A percentile compares a stretch with the other conserved stretches of the same genome.
These are phyloP conservation scores for Stenogyne calaminthoides DNA, from an alignment of 305 asterid genomes.

Conservation along the genomic window DNA sequence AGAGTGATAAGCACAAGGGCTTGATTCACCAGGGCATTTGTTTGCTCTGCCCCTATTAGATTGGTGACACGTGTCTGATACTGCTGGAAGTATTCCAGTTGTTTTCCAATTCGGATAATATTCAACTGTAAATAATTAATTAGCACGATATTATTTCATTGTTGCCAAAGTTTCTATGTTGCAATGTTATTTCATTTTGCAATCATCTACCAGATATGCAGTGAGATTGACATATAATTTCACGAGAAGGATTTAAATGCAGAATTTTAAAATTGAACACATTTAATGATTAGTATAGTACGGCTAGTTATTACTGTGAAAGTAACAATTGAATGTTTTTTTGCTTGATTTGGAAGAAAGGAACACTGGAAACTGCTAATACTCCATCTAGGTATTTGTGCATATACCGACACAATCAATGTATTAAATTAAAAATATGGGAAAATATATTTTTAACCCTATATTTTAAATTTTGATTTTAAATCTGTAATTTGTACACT, in stretches of 20 bases:
- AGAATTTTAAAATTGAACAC: neutral
- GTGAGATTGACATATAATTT: neutral
- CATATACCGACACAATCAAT: neutral
- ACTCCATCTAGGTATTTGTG: neutral
- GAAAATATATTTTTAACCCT: too few relatives aligned
- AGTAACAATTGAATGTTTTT: conserved; percentile 11
- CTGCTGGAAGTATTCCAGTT: conserved; percentile 65
- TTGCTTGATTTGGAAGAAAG: conserved; percentile 26
- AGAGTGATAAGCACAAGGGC: conserved; percentile 76
- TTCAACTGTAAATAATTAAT: conserved; percentile 53
- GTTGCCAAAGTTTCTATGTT: too few relatives aligned
- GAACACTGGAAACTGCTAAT: neutral
- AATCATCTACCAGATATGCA: neutral
- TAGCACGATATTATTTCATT: neutral
- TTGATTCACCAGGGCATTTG: conserved; percentile 50
- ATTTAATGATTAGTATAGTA: neutral
- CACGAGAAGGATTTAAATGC: neutral
- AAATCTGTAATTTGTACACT: too few relatives aligned
- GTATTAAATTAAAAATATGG: neutral
- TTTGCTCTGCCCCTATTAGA: conserved; percentile 50
- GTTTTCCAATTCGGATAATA: conserved; percentile 62
- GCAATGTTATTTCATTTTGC: too few relatives aligned
- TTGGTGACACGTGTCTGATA: conserved; percentile 55
- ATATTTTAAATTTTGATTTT: too few relatives aligned
- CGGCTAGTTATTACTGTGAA: neutral